Base-by-base conservation (phyloP, 1,284 basidiomycete species). In the Tilletia horrida region DNA sequence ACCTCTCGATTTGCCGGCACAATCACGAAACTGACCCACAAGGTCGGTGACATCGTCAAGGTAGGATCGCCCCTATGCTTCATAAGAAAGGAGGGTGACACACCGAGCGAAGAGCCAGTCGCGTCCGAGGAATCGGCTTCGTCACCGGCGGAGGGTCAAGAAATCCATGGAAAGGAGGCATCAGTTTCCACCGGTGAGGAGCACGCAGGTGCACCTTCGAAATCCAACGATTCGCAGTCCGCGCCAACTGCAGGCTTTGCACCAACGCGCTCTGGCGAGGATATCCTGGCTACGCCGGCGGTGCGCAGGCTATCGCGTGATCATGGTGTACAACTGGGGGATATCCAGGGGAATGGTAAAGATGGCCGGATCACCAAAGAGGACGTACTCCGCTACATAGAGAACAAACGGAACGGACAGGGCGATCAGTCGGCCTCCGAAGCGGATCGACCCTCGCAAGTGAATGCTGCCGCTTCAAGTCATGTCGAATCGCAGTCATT, bases 1-100 rank as follows among this genome's bases (percentile, higher is more conserved):
- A 96, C 93, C 0, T 90, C 89, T 67, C 92, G 93, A 0, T 93
- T 87, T 75, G 88, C 92, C 42, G 93, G 93, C 1, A 85, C 87
- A 40, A 84, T 96, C 57, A 88, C 85, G 68, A 85, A 89, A 66
- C 83, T 95, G 18, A 85, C 91, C 4, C 90, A 91, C 27, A 85
- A 88, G 71, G 90, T 90, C 72, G 93, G 93, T 21, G 87, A 92
- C 74, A 87, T 93, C 14, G 90, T 91, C 44, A 92, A 91, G 79
- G 93, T 96, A 18, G 93, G 93, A 27, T 84, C 87, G 59, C 88
- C 88, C 6, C 84, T 97, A 0, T 96, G 93, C 82, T 82, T 89
- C 29, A 93, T 96, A 65, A 89, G 93, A 74, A 88, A 89, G 21
- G 89, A 90, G 14, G 88, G 88, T 31, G 1, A 45, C 21, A 23